These are phyloP conservation scores for Tremella mesenterica DNA, from an alignment of 768 basidiomycete species.

Conservation along the genomic window DNA sequence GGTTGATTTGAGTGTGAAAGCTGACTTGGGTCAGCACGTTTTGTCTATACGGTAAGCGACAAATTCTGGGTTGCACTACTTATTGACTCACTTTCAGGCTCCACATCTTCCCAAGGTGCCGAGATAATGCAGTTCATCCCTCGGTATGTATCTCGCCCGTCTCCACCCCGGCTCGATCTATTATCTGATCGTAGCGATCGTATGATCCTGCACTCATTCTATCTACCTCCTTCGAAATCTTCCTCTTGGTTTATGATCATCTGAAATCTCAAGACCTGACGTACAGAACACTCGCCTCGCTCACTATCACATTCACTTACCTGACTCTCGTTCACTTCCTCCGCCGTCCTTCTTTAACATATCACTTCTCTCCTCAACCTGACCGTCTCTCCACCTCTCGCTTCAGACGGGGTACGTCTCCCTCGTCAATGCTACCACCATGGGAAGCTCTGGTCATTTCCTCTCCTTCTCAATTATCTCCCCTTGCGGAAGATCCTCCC, in stretches of 20 bases:
- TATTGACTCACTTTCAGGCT: no score
- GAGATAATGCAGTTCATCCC: slow-evolving; percentile 20
- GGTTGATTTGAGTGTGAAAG: not conserved
- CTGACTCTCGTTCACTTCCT: slow-evolving; percentile 16
- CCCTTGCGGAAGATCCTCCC: no score
- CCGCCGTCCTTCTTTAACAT: slow-evolving; percentile 8
- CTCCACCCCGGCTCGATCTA: no score
- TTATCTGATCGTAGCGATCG: no score
- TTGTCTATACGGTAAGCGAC: no score
- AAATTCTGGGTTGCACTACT: no score
- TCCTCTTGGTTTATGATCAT: no score
- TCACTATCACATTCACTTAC: slow-evolving; percentile 13
- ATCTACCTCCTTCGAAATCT: no score
- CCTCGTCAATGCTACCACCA: not conserved
- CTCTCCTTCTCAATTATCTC: no score
- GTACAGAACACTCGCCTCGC: slow-evolving; percentile 8
- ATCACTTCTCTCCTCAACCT: slow-evolving; percentile 1
- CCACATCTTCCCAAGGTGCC: not conserved
- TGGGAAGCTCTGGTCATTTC: slow-evolving; percentile 20
- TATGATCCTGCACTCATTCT: no score
- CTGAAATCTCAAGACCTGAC: not conserved
- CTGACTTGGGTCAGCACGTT: slow-evolving; percentile 1
- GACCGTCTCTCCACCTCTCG: not conserved
- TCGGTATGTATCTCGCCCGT: not conserved
- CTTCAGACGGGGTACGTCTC: not conserved